These are phyloP conservation scores for Penicillium brevicompactum DNA, from an alignment of 2,329 filamentous ascomycete genomes.

Conservation along the genomic window DNA sequence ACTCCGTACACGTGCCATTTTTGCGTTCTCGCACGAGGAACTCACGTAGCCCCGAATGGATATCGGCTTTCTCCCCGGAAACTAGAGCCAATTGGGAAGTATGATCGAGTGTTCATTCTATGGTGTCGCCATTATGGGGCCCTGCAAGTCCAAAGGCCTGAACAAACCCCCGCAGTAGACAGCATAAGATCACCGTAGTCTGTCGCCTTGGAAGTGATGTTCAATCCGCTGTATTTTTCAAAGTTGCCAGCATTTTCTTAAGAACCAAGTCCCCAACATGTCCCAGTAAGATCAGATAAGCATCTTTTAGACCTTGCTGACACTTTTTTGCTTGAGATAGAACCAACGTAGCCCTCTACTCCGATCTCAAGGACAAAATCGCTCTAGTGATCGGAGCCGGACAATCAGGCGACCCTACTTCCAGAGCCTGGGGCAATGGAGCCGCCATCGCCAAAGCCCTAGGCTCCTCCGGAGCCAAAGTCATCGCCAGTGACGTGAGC, in stretches of 20 bases:
- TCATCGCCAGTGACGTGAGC: slow-evolving; percentile 54
- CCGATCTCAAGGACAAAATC: slow-evolving; percentile 20
- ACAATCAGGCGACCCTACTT: slow-evolving; percentile 38
- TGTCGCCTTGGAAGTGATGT: not conserved
- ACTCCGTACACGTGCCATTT: not conserved
- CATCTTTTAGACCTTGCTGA: not conserved
- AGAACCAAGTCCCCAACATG: not conserved
- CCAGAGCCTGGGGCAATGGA: slow-evolving; percentile 53
- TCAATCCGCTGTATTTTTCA: not conserved
- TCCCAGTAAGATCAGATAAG: not conserved
- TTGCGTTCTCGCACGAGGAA: no score
- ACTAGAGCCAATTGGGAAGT: not conserved
- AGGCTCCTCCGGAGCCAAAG: slow-evolving; percentile 48
- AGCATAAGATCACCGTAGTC: not conserved
- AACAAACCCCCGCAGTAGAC: not conserved
- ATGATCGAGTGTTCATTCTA: not conserved
- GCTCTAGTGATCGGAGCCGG: slow-evolving; percentile 24
- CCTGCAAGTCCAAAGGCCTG: not conserved
- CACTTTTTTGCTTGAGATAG: not conserved
- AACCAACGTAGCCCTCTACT: slow-evolving; percentile 8
- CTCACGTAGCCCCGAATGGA: no score
- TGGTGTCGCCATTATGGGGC: not conserved
- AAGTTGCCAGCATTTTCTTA: not conserved
- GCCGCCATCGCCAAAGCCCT: slow-evolving; percentile 52
- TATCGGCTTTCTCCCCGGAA: not conserved